Evolutionary conservation across 169 alveolate species (phyloP).

Genomic region (Cryptosporidium sp.): DNA sequence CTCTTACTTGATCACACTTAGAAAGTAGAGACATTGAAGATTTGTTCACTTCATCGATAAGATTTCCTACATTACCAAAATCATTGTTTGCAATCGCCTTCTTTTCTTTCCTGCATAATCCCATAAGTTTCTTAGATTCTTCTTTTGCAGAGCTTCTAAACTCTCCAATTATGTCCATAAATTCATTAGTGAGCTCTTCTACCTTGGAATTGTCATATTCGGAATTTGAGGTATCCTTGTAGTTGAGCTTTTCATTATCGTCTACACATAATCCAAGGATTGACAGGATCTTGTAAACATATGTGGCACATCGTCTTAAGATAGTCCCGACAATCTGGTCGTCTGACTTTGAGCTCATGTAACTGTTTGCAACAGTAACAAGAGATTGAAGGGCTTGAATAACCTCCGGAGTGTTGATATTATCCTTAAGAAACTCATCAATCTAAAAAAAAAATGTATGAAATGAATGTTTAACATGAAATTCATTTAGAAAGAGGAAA

Average conservation of each 20-base stretch:
- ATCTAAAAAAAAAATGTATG: conserved; percentile 71
- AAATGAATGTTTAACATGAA: neutral
- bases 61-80: conserved; percentile 77
- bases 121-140: conserved; percentile 77
- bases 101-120: conserved; percentile 77
- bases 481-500: neutral
- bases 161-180: conserved; percentile 77
- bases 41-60: conserved; percentile 81
- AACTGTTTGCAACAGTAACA: conserved; percentile 82
- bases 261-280: conserved; percentile 81
- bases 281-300: conserved; percentile 78
- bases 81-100: conserved; percentile 77
- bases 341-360: conserved; percentile 75
- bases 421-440: conserved; percentile 86
- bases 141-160: conserved; percentile 77
- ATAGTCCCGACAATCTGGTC: conserved; percentile 74
- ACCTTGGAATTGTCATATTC: conserved; percentile 13
- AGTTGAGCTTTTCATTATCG: conserved; percentile 74
- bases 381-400: conserved; percentile 81
- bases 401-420: conserved; percentile 91
- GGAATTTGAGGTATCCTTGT: conserved; percentile 35
- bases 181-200: conserved; percentile 72
- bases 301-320: conserved; percentile 75
- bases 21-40: conserved; percentile 82
- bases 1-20: conserved; percentile 93